Conservation (phyloP, 2,329 filamentous ascomycete genomes). For the Rhynchosporium agropyri region DNA sequence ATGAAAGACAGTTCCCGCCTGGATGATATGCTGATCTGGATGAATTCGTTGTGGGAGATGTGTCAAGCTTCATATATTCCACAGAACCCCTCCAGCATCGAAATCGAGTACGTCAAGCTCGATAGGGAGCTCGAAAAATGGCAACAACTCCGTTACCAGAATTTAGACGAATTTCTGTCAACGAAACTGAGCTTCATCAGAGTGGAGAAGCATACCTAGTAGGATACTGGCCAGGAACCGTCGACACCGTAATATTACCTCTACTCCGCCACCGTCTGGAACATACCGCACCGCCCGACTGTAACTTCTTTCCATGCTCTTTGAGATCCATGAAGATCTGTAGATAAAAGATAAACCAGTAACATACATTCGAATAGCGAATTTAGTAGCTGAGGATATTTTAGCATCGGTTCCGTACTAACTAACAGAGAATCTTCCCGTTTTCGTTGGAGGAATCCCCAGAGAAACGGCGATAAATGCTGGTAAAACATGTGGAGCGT, state of each 20-base stretch:
- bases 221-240: slow-evolving; percentile 58
- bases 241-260: slow-evolving; percentile 59
- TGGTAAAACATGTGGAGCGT: slow-evolving; percentile 36
- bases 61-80: background rate
- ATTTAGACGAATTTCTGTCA: slow-evolving; percentile 25
- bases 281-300: slow-evolving; percentile 55
- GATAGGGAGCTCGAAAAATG: slow-evolving; percentile 23
- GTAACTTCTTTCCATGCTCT: slow-evolving; percentile 51
- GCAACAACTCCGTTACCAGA: slow-evolving; percentile 23
- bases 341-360: slow-evolving; percentile 28
- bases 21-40: slow-evolving; percentile 14
- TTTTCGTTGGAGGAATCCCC: slow-evolving; percentile 20
- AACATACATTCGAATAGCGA: slow-evolving; percentile 6
- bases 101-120: slow-evolving; percentile 13
- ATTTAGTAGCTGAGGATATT: slow-evolving; percentile 26
- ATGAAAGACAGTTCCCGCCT: slow-evolving; percentile 9
- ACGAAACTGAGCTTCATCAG: background rate
- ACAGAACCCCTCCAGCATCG: slow-evolving; percentile 13
- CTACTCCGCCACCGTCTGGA: slow-evolving; percentile 59
- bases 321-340: background rate
- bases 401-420: slow-evolving; percentile 36
- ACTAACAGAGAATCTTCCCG: slow-evolving; percentile 30
- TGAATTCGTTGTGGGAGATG: slow-evolving; percentile 16
- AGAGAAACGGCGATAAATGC: slow-evolving; percentile 15
- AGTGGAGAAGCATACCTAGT: slow-evolving; percentile 37